Conservation (phyloP, 164 flowering plant genomes). For the Malania oleifera region DNA sequence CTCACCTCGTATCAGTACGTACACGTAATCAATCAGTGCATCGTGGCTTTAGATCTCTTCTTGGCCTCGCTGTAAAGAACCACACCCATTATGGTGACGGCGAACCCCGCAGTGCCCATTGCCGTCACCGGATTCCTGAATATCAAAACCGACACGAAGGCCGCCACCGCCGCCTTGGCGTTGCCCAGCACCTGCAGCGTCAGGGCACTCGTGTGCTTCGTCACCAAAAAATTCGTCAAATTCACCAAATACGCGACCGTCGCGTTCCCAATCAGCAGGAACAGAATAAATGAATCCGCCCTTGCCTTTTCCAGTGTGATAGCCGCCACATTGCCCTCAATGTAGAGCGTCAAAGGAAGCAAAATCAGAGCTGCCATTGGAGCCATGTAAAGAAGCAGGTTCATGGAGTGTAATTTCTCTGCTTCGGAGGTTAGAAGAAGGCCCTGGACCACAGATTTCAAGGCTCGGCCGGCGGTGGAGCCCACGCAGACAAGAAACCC, state of each 20-base stretch:
- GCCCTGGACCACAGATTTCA: conserved; percentile 92
- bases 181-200: conserved; percentile 92
- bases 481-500: conserved; percentile 81
- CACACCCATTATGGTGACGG: conserved; percentile 87
- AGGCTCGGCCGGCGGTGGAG: conserved; percentile 82
- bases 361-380: conserved; percentile 85
- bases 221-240: conserved; percentile 85
- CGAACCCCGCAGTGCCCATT: conserved; percentile 93
- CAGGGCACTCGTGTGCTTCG: conserved; percentile 90
- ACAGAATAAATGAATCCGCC: conserved; percentile 45
- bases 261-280: conserved; percentile 69
- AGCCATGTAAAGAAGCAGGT: conserved; percentile 86
- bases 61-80: conserved; percentile 91
- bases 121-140: conserved; percentile 89
- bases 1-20: conserved; percentile 13
- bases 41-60: conserved; percentile 62
- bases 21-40: conserved; percentile 26
- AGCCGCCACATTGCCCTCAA: conserved; percentile 75
- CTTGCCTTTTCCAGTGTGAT: conserved; percentile 57
- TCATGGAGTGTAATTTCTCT: conserved; percentile 89
- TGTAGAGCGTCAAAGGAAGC: conserved; percentile 64
- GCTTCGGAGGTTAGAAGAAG: conserved; percentile 64
- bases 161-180: conserved; percentile 95
- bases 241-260: conserved; percentile 96
- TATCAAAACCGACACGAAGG: conserved; percentile 85